Base-by-base conservation (phyloP, 2,329 filamentous ascomycete genomes). In the Blastomyces gilchristii region DNA sequence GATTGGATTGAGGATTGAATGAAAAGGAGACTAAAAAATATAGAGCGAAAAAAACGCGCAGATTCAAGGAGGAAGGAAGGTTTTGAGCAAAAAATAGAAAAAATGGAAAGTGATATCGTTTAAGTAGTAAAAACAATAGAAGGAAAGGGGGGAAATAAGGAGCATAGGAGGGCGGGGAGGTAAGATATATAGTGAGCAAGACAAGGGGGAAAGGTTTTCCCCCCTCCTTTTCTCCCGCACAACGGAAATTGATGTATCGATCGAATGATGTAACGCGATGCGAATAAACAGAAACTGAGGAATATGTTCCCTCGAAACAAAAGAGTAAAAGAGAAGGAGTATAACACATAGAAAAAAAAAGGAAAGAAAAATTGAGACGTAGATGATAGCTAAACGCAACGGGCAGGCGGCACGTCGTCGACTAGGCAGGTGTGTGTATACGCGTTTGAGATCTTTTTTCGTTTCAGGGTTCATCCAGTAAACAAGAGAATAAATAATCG, bases 221-320 rank as follows among this genome's bases (percentile, higher is more conserved):
- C 43, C 14, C 1, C 1, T 6, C 11, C 14, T 7, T 49, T 49
- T 37, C 41, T 45, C 57, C 18, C 41, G 5, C 25, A 31, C 39
- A 22, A 31, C 6, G 16, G 28, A 39, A 39, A 47, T 47, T 28
- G 14, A 45, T 45, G 2, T 6, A 45, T 45, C 43, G n/a, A n/a
- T 45, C 43, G n/a, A 45, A 7, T 45, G 31, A 59, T 49, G 41
- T 28, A 34, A 58, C 39, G 28, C 58, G 31, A 59, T 59, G 58
- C 58, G n/a, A 59, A 28, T 16, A 43, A 16, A 16, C 41, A 5
- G 41, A 45, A 50, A 37, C 1, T 6, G 16, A 16, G 9, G 14
- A 34, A 49, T 1, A 31, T 1, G 14, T 45, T 45, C 16, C n/a
- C 11, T 25, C 18, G 43, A 49, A 1, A 1, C 22, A 22, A 22